A percentile compares a stretch with the other conserved stretches of the same genome.
Evolutionary conservation across 2,329 filamentous ascomycete genomes (phyloP).

Genomic region (Diaporthe citri): DNA sequence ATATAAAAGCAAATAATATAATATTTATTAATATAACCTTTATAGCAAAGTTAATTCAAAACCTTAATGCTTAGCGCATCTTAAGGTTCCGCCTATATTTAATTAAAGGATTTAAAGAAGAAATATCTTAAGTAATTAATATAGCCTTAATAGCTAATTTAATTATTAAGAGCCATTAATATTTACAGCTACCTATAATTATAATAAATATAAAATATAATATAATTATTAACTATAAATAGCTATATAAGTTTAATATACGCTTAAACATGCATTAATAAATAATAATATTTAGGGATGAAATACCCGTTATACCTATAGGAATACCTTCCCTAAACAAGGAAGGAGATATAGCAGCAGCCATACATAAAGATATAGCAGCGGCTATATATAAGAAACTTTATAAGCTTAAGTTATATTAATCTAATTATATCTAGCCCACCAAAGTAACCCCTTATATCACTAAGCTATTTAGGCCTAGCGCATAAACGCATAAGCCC

Average conservation of each 20-base stretch:
- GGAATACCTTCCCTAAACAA: no score
- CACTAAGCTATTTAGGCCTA: no score
- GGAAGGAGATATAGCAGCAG: no score
- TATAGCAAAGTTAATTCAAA: background rate
- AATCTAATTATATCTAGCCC: no score
- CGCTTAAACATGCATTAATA: background rate
- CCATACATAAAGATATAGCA: no score
- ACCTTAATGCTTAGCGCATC: background rate
- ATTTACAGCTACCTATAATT: background rate
- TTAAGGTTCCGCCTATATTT: background rate
- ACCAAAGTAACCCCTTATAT: no score
- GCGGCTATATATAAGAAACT: background rate
- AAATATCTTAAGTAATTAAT: background rate
- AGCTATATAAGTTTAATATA: background rate
- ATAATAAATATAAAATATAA: slow-evolving; percentile 8
- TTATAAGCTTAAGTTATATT: background rate
- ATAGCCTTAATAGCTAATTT: background rate
- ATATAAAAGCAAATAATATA: no score
- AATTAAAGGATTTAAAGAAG: background rate
- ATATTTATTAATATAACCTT: no score
- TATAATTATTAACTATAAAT: background rate
- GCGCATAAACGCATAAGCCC: no score
- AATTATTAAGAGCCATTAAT: background rate
- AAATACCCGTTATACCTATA: no score
- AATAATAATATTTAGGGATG: background rate